These are phyloP conservation scores for Fusarium concolor DNA, from an alignment of 2,329 filamentous ascomycete genomes.

Conservation along the genomic window DNA sequence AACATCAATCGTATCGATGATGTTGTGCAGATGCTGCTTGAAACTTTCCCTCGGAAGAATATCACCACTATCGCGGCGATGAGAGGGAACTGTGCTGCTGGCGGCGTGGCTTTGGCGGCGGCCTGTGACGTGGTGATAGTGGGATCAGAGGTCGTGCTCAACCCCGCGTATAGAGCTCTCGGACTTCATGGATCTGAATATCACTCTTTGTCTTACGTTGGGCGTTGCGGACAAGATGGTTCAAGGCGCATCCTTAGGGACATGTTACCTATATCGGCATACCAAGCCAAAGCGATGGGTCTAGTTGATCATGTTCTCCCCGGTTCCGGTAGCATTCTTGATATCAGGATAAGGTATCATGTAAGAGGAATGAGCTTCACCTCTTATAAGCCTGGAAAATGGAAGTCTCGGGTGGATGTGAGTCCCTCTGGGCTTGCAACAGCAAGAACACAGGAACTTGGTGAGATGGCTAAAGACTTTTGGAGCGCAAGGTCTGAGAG, in stretches of 20 bases:
- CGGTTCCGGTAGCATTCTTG: conserved; percentile 3
- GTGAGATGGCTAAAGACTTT: conserved; percentile 29
- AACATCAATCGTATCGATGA: conserved; percentile 33
- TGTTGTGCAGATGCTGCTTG: conserved; percentile 4
- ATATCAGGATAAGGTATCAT: background rate
- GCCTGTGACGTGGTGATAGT: conserved; percentile 29
- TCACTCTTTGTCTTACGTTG: conserved; percentile 27
- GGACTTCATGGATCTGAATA: conserved; percentile 34
- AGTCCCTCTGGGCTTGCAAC: background rate
- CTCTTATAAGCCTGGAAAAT: background rate
- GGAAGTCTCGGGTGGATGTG: conserved; percentile 10
- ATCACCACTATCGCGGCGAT: conserved; percentile 20
- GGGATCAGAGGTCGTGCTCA: conserved; percentile 27
- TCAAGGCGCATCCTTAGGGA: background rate
- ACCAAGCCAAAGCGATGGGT: conserved; percentile 4
- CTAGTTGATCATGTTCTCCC: conserved; percentile 13
- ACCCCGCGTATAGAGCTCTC: conserved; percentile 29
- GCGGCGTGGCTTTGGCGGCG: conserved; percentile 29
- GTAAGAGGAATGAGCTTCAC: background rate
- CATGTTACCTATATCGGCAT: conserved; percentile 17
- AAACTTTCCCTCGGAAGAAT: conserved; percentile 2
- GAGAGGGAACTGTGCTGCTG: conserved; percentile 32
- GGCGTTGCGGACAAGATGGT: conserved; percentile 3
- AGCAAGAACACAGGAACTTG: conserved; percentile 5
- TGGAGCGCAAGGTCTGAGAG: conserved; percentile 26